Base-by-base conservation (phyloP, 805 yeast genomes). In the Middelhovenomyces tepae region DNA sequence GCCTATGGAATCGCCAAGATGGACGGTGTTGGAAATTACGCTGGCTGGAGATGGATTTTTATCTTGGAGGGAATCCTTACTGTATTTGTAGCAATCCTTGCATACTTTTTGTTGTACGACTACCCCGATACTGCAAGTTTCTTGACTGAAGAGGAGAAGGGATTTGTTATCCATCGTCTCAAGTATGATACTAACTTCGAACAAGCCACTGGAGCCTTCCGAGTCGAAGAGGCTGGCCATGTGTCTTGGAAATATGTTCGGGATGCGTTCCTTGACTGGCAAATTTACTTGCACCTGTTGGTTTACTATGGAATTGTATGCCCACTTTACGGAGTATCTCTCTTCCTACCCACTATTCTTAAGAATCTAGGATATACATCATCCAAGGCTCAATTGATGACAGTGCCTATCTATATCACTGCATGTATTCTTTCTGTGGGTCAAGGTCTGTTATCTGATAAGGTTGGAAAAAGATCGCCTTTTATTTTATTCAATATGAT, bases 341-440 rank as follows among this genome's bases (percentile, higher is more conserved):
- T 63, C 13, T 66, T 67, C 37, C 44, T 67, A 20, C 72, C 73
- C 7, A 57, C 70, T 3, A 62, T 67, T 38, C 58, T 67, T 37
- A 59, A 48, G 29, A 56, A 53, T 34, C 52, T 67, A 51, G 73
- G 73, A 1, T 66, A 64, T 46, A 46, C 62, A 27, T 51, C 56
- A 17, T 54, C 60, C 19, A 49, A 45, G 13, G 61, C 71, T 0
- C 71, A 67, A 45, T 54, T 65, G 8, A 39, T 67, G 52, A 58
- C 70, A 0, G 64, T 65, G 14, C 72, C 72, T 6, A 53, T 63
- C 18, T 66, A 65, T 42, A 43, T 59, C 2, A 60, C 75, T 1
- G 71, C 69, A 42, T 62, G 68, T 25, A 60, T 73, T 11, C 8
- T 26, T 5, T 26, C 29, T 6, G 29, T 26, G 6, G 19, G 15